Evolutionary conservation across 192 early-diverging fungal species (phyloP), one percentile per base, ranked within the genome.

Genomic region (Geranomyces variabilis): DNA sequence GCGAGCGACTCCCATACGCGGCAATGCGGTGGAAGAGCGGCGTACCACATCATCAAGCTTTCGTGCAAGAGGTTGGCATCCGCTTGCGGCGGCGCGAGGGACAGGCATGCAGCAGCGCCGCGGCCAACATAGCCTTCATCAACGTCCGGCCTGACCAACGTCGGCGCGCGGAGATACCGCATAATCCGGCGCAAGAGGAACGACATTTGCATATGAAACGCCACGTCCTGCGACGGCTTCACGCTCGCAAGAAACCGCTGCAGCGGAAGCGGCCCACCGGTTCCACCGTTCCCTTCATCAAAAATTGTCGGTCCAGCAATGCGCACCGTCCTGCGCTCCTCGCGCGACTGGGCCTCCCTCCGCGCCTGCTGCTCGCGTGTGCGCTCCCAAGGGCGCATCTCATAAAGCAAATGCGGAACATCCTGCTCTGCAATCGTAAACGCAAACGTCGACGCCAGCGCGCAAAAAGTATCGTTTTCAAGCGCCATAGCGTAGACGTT

Each of bases 371-470:
- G 17, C 15, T 60, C 31, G 12, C 31, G 2, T 7, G 58, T 28
- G 3, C 21, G 29, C 26, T 72, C 70, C 70, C 70, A 72, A 13
- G 70, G 70, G 0, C 70, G 70, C n/a, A 46, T 34, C 10, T 72
- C 70, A n/a, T 72, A 65, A 1, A 72, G 31, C 19, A 72, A 17
- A 22, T 72, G 47, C 3, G 49, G 5, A 21, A n/a, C 26, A 22
- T 72, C 62, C 45, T n/a, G 28, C 45, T 72, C 70, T 13, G 46
- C 49, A 34, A 72, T 56, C 12, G 21, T 17, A 30, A 36, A 51
- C 1, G 70, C 47, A 46, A 65, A 65, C 6, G 31, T 46, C 19
- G 70, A 72, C 15, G 70, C 70, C 15, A 72, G 31, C 26, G 41
- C 28, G 1, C 26, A 19, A 34, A 45, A 66, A 1, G 70, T 60